Base-by-base conservation (phyloP, 371 early-diverging fungal genomes). In the Parasitella parasitica region DNA sequence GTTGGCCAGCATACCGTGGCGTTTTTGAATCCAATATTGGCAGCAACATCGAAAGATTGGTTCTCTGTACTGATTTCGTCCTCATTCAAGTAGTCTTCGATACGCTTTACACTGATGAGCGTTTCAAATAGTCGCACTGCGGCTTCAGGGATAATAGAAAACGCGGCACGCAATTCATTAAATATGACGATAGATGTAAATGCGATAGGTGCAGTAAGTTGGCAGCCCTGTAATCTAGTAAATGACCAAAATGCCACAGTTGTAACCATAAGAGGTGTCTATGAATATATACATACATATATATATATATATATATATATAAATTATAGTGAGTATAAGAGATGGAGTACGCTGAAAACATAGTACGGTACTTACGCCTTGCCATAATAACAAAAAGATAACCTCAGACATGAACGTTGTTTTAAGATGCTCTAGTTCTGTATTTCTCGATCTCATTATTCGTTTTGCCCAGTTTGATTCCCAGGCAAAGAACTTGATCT, bases 401-500 rank as follows among this genome's bases (percentile, higher is more conserved):
- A 67, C 63, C 37, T 66, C 69, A 27, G 61, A 60, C 4, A 69
- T 24, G 27, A 60, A 76, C 0, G 66, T 69, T 20, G 69, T 69
- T 0, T 69, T 64, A 46, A 87, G 49, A 37, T 76, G 76, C n/a
- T 65, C 59, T 20, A 89, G 61, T 57, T 89, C 89, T 12, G 66
- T 61, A 6, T 68, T 72, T 73, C 88, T 72, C 12, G 83, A 73
- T 49, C 75, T 71, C 59, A 70, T 61, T 6, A 81, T 65, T 6
- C 76, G 67, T 11, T 75, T 66, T 37, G 67, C 59, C 82, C 82
- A 81, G 20, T 72, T 69, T 11, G 27, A 54, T 48, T 81, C 79
- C 82, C 88, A 89, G 16, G 88, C 88, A 76, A 87, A 87, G 53
- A 87, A 87, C 54, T 89, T 89, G 69, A 89, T 84, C 59, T 86